Conservation (phyloP, 805 yeast species). For the Candida golubevii region DNA sequence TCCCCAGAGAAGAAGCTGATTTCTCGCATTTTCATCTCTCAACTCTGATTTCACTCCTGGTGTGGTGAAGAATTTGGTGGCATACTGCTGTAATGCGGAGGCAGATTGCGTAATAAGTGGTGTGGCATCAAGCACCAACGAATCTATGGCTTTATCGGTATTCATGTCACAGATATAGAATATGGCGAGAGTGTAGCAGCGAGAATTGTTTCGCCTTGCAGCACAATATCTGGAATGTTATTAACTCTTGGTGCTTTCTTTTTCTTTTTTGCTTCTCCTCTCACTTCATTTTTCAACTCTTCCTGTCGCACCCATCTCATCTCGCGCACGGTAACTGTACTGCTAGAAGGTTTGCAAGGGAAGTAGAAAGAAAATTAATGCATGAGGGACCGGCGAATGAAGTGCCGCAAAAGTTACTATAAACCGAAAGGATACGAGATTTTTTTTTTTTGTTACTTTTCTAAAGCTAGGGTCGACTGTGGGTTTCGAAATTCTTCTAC, state of each 20-base stretch:
- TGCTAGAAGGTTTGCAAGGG: neutral
- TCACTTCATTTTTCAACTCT: neutral
- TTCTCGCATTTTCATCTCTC: conserved; percentile 78
- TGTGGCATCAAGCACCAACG: conserved; percentile 71
- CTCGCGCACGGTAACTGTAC: neutral
- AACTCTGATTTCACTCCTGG: conserved; percentile 89
- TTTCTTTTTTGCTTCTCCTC: too few relatives aligned
- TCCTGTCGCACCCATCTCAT: neutral
- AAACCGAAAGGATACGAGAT: too few relatives aligned
- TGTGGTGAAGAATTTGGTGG: conserved; percentile 73
- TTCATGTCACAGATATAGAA: neutral
- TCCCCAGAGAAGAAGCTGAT: conserved; percentile 77
- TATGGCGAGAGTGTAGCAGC: too few relatives aligned
- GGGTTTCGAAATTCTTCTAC: too few relatives aligned
- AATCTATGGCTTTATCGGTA: conserved; percentile 10
- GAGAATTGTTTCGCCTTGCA: neutral
- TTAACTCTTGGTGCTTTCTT: too few relatives aligned
- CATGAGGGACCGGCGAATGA: too few relatives aligned
- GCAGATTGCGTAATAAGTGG: conserved; percentile 87
- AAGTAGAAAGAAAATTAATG: too few relatives aligned
- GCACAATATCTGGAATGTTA: too few relatives aligned
- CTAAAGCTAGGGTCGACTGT: too few relatives aligned
- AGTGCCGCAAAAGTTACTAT: too few relatives aligned
- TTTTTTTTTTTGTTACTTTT: too few relatives aligned
- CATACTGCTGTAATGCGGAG: conserved; percentile 64